These are phyloP conservation scores for Linnemannia zychae DNA, from an alignment of 192 early-diverging fungal species.

Conservation along the genomic window DNA sequence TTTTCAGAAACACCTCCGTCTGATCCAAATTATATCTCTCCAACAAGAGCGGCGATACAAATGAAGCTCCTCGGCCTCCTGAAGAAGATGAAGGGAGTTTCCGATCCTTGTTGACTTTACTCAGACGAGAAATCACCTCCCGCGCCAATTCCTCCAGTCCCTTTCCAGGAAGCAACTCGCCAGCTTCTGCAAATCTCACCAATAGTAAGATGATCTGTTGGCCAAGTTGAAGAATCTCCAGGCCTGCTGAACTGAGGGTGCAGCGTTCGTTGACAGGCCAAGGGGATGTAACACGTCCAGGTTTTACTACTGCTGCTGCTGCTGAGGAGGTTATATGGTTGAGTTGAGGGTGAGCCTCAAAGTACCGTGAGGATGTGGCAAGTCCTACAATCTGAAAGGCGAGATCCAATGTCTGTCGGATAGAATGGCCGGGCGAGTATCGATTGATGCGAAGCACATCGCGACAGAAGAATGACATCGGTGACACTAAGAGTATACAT, in stretches of 20 bases:
- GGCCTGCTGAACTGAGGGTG: conserved; percentile 17
- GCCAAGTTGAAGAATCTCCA: conserved; percentile 44
- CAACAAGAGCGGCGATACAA: background rate
- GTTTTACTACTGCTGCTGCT: background rate
- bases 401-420: conserved; percentile 23
- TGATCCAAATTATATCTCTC: conserved; percentile 41
- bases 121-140: conserved; percentile 29
- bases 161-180: conserved; percentile 16
- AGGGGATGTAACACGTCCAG: background rate
- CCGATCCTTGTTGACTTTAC: conserved; percentile 37
- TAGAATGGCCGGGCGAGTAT: background rate
- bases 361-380: conserved; percentile 25
- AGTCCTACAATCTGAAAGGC: conserved; percentile 32
- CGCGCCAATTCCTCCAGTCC: conserved; percentile 39
- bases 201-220: conserved; percentile 39
- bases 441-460: conserved; percentile 20
- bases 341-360: background rate
- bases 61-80: background rate
- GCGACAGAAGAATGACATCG: conserved; percentile 29
- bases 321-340: background rate
- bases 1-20: conserved; percentile 43
- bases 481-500: conserved; percentile 10
- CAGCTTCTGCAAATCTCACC: conserved; percentile 39
- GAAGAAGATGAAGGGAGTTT: background rate
- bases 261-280: conserved; percentile 38